Evolutionary conservation across 23 red algal species (phyloP), one percentile per base, ranked within the genome.

Genomic region (Gracilaria gracilis): DNA sequence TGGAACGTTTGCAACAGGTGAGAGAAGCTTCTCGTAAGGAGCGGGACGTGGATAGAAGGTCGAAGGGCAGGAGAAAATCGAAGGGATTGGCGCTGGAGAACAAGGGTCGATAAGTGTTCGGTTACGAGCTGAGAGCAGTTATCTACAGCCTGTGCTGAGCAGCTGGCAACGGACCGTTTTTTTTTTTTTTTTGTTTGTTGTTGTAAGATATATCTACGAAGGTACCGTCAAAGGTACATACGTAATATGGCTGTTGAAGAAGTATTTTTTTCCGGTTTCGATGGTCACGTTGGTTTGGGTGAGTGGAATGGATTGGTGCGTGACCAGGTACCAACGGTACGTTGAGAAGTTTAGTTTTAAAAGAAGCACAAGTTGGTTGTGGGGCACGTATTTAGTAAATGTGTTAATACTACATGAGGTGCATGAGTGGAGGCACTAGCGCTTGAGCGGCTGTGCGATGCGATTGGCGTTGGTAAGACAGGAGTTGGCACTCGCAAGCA

Each of bases 41-140:
- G 24, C 58, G 32, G 16, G 65, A 70, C 9, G 82, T 6, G 67
- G 67, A 73, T 40, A 13, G 61, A 70, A 73, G 82, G 64, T 69
- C 38, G 65, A 70, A 44, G 49, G 65, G 82, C 74, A 73, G 82
- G 74, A 71, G 59, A 86, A 86, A 67, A 71, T 29, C 36, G 11
- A 37, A 61, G 61, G 65, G 82, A 14, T 23, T 61, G 61, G 48
- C 39, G 82, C 57, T 70, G 59, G 82, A 71, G 82, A 73, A 86
- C 27, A 86, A 86, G 34, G 67, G 67, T 5, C 6, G 67, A 73
- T 73, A 44, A 73, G 28, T 0, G 27, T 58, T 58, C 19, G 7
- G 54, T 58, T 58, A 58, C 54, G 8, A n/a, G n/a, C n/a, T n/a
- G n/a, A n/a, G n/a, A n/a, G n/a, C n/a, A n/a, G n/a, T n/a, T n/a